phyloP scores from a whole-genome alignment of 129 eudicot genomes.

The Calendula officinalis region DNA sequence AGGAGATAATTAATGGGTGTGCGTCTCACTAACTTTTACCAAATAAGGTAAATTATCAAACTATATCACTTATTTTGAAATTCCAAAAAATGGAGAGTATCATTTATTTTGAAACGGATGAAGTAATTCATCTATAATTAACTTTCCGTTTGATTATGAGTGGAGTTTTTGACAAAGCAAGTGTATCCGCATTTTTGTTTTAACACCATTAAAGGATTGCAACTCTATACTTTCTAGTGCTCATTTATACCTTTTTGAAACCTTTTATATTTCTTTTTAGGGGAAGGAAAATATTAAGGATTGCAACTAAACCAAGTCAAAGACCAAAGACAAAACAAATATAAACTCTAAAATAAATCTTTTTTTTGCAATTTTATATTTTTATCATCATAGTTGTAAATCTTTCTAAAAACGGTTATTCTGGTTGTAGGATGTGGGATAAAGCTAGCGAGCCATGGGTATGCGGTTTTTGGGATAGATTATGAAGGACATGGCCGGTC shows the following conservation, averaged over 20 bases:
- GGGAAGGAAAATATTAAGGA: not conserved
- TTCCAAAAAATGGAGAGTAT: too few relatives aligned
- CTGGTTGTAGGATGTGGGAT: slow-evolving; percentile 57
- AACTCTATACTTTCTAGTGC: not conserved
- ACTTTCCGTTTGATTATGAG: too few relatives aligned
- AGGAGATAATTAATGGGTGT: too few relatives aligned
- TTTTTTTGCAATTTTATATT: not conserved
- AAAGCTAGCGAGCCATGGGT: slow-evolving; percentile 74
- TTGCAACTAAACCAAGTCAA: too few relatives aligned
- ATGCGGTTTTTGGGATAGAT: slow-evolving; percentile 86
- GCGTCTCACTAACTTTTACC: too few relatives aligned
- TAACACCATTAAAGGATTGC: not conserved
- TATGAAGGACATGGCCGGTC: slow-evolving; percentile 98
- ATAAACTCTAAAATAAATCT: too few relatives aligned
- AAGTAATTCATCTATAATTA: too few relatives aligned
- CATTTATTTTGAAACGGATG: too few relatives aligned
- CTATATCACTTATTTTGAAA: too few relatives aligned
- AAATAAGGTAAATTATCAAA: too few relatives aligned
- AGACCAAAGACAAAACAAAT: too few relatives aligned
- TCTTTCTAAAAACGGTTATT: not conserved
- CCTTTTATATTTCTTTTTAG: not conserved
- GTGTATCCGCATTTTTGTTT: not conserved
- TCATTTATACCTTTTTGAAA: not conserved
- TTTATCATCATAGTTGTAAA: not conserved
- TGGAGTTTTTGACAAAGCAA: not conserved